Percentiles rank a stretch among this genome's conserved stretches.
phyloP scores from a whole-genome alignment of 768 basidiomycete genomes.

The Russula compacta region DNA sequence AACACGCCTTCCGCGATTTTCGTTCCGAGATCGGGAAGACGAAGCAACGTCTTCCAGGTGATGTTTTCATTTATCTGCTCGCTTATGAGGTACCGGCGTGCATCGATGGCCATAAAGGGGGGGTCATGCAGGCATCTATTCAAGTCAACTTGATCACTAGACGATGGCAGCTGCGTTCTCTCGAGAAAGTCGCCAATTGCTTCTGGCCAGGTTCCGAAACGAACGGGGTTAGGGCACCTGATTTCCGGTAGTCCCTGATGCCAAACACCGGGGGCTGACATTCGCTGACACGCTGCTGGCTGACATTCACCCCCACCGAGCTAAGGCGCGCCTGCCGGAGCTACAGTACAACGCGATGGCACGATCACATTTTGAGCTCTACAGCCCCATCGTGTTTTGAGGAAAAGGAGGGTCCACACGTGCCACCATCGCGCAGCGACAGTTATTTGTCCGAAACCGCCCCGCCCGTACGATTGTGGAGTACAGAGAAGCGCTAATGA shows the following conservation, averaged over 20 bases:
- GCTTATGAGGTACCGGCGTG: neutral
- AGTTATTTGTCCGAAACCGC: neutral
- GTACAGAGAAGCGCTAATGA: neutral
- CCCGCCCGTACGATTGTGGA: conserved; percentile 1
- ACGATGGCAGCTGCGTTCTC: neutral
- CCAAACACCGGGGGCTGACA: neutral
- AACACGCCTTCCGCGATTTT: conserved; percentile 5
- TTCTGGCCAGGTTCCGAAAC: conserved; percentile 10
- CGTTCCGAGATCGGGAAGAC: neutral
- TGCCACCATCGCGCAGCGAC: neutral
- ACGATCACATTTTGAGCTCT: neutral
- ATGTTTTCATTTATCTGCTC: conserved; percentile 1
- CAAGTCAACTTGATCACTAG: conserved; percentile 1
- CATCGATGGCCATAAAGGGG: neutral
- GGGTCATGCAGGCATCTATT: neutral
- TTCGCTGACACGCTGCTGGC: neutral
- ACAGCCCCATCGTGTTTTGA: neutral
- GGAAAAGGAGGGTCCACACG: conserved; percentile 11
- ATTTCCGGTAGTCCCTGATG: conserved; percentile 9
- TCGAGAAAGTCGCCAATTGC: conserved; percentile 5
- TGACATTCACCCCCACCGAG: neutral
- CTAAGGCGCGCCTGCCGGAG: neutral
- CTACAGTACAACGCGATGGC: neutral
- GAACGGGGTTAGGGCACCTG: conserved; percentile 13
- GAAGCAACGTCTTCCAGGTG: neutral